phyloP scores from a whole-genome alignment of 2,329 filamentous ascomycete genomes.

The Microcera coccophila region DNA sequence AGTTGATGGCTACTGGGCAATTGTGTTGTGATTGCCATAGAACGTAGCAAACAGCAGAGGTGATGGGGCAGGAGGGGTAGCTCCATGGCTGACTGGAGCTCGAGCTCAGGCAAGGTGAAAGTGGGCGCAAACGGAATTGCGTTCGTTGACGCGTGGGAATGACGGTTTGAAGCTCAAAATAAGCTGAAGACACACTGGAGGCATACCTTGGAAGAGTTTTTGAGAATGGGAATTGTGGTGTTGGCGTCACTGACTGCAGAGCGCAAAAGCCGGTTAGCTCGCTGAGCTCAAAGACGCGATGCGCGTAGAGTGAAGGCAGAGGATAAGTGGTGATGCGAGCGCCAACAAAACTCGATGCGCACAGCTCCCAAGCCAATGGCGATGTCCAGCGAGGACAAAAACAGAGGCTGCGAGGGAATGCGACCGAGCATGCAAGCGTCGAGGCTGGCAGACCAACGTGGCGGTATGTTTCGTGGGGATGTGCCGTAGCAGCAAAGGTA shows the following conservation, averaged over 20 bases:
- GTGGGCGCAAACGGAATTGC: conserved; percentile 31
- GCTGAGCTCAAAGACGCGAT: conserved; percentile 8
- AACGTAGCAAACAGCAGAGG: neutral
- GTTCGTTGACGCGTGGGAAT: conserved; percentile 15
- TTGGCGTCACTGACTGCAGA: conserved; percentile 26
- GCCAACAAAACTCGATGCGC: conserved; percentile 19
- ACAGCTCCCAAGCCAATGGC: conserved; percentile 16
- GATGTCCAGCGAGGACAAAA: conserved; percentile 17
- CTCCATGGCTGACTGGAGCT: conserved; percentile 16
- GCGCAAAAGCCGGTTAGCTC: conserved; percentile 29
- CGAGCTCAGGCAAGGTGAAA: conserved; percentile 12
- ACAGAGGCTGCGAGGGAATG: conserved; percentile 13
- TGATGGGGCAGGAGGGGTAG: conserved; percentile 20
- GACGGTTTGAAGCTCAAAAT: conserved; percentile 12
- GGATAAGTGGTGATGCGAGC: neutral
- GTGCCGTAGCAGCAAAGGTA: conserved; percentile 34
- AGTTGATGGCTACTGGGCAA: neutral
- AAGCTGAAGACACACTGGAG: conserved; percentile 8
- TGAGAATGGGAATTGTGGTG: conserved; percentile 11
- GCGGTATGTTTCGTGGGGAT: conserved; percentile 11
- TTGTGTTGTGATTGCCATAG: neutral
- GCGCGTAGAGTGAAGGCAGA: conserved; percentile 12
- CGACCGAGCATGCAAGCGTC: conserved; percentile 9
- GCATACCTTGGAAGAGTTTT: conserved; percentile 22
- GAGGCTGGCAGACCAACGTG: conserved; percentile 12